These are phyloP conservation scores for Cunninghamia lanceolata DNA, from an alignment of 75 land plant species.

Conservation along the genomic window DNA sequence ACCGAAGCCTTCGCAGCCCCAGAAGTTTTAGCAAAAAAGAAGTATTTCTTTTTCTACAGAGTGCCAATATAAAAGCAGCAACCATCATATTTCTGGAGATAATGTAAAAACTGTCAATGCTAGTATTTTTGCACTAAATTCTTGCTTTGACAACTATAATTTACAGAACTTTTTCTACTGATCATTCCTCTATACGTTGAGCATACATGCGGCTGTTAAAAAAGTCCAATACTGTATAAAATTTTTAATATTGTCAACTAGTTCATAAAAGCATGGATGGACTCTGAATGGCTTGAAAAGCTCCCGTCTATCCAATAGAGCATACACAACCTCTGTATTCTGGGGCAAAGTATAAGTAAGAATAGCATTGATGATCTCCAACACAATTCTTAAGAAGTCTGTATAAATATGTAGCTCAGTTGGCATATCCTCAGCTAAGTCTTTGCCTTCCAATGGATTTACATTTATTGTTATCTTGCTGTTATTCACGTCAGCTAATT, in stretches of 20 bases:
- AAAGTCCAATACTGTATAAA: slow-evolving; percentile 80
- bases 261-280: slow-evolving; percentile 85
- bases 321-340: slow-evolving; percentile 95
- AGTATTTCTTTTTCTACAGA: too few relatives aligned
- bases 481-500: slow-evolving; percentile 50
- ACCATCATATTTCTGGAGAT: too few relatives aligned
- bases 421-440: slow-evolving; percentile 59
- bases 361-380: slow-evolving; percentile 85
- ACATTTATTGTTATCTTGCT: slow-evolving; percentile 26
- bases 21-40: too few relatives aligned
- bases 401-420: slow-evolving; percentile 78
- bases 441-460: slow-evolving; percentile 29
- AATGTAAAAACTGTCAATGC: too few relatives aligned
- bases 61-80: too few relatives aligned
- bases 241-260: slow-evolving; percentile 78
- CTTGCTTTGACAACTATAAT: slow-evolving; percentile 61
- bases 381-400: slow-evolving; percentile 79
- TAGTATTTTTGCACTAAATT: too few relatives aligned
- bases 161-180: slow-evolving; percentile 85
- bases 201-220: slow-evolving; percentile 84
- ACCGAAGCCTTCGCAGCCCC: too few relatives aligned
- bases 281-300: slow-evolving; percentile 80
- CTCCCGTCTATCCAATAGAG: slow-evolving; percentile 82
- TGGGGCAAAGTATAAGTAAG: slow-evolving; percentile 81
- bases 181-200: slow-evolving; percentile 70